Percentiles rank a stretch among this genome's conserved stretches.
These are phyloP conservation scores for Zangia roseola DNA, from an alignment of 768 basidiomycete genomes.

Conservation along the genomic window DNA sequence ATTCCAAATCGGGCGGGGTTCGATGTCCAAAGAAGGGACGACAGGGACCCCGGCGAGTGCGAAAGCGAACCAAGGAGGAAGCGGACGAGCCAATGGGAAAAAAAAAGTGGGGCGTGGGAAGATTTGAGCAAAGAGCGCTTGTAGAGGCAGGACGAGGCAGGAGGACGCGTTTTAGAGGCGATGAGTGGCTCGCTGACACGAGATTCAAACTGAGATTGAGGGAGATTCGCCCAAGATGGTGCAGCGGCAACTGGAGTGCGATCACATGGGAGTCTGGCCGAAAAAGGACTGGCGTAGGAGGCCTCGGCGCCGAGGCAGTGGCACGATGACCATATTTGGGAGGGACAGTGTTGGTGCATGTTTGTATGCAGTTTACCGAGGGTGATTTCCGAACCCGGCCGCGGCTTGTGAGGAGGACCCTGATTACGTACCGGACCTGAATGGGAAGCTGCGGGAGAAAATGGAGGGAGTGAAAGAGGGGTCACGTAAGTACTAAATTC, in stretches of 20 bases:
- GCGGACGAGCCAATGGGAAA: constrained; percentile 23
- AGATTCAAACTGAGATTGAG: constrained; percentile 30
- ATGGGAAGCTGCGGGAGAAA: constrained; percentile 32
- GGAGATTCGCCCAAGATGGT: constrained; percentile 33
- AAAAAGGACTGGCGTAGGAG: constrained; percentile 27
- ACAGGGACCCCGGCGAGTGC: constrained; percentile 30
- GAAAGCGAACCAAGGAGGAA: constrained; percentile 29
- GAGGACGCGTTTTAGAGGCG: constrained; percentile 15
- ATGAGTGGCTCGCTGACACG: constrained; percentile 25
- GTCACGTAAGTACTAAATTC: constrained; percentile 37
- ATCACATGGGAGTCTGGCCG: constrained; percentile 35
- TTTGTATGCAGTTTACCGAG: constrained; percentile 34
- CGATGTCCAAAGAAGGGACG: constrained; percentile 20
- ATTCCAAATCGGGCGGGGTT: constrained; percentile 18
- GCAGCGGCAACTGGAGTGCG: constrained; percentile 34
- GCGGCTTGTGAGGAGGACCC: constrained; percentile 34
- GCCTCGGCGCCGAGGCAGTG: constrained; percentile 45
- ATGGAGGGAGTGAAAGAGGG: constrained; percentile 28
- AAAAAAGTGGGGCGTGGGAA: constrained; percentile 17
- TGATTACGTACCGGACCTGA: constrained; percentile 33
- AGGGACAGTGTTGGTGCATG: constrained; percentile 15
- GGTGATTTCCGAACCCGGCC: constrained; percentile 41
- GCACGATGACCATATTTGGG: constrained; percentile 24
- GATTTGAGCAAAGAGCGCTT: constrained; percentile 26
- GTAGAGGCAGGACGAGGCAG: constrained; percentile 23